Conservation (phyloP, 257 asterid species). For the Buddleja alternifolia region DNA sequence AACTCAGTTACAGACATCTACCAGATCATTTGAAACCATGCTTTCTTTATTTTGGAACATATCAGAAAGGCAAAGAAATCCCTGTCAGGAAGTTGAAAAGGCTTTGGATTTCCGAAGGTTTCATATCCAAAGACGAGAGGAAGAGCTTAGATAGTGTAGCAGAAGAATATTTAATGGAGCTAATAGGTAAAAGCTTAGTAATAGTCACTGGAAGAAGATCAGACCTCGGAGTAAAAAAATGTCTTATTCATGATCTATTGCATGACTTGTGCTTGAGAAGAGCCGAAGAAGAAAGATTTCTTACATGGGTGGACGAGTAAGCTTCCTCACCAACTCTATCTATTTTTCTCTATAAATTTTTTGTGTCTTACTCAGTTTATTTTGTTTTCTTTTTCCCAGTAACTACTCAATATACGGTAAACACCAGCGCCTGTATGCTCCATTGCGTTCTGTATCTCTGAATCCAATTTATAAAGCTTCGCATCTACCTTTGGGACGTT, state of each 20-base stretch:
- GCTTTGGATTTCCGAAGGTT: slow-evolving; percentile 45
- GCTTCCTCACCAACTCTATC: neutral
- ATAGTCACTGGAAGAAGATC: slow-evolving; percentile 31
- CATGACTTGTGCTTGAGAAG: slow-evolving; percentile 35
- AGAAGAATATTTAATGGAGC: slow-evolving; percentile 27
- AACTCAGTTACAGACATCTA: slow-evolving; percentile 40
- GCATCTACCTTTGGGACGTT: neutral
- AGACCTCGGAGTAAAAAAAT: slow-evolving; percentile 36
- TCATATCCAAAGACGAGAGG: slow-evolving; percentile 5
- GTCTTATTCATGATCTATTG: slow-evolving; percentile 39
- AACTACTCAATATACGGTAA: neutral
- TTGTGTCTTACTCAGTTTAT: neutral
- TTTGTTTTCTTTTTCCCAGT: neutral
- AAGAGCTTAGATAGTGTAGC: slow-evolving; percentile 30
- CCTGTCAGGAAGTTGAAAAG: slow-evolving; percentile 12
- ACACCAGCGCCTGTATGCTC: neutral
- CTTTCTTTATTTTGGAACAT: slow-evolving; percentile 42
- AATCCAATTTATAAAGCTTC: neutral
- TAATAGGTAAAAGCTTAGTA: slow-evolving; percentile 30
- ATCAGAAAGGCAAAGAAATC: slow-evolving; percentile 25
- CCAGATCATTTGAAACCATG: slow-evolving; percentile 39
- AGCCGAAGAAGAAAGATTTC: slow-evolving; percentile 28
- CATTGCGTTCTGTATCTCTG: neutral
- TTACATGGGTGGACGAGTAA: neutral
- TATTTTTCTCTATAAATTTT: neutral